Evolutionary conservation across 148 eudicot genomes (phyloP).

Genomic region (Oxyria digyna): DNA sequence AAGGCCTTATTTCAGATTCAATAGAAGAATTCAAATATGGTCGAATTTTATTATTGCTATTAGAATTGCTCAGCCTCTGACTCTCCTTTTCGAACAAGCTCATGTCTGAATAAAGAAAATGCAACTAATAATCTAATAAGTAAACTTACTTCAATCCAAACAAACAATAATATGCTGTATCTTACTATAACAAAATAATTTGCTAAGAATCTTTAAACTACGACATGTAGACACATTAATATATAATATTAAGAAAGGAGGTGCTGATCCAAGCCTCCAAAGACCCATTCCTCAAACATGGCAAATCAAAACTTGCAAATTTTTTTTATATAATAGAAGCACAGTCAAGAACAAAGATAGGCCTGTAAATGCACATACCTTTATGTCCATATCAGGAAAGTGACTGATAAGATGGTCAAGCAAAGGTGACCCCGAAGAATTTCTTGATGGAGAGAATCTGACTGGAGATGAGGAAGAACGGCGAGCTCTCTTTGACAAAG

Average conservation of each 20-base stretch:
- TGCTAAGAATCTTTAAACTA: not conserved
- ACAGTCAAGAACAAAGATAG: not conserved
- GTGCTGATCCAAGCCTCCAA: not conserved
- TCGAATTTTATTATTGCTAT: not conserved
- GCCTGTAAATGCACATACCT: not conserved
- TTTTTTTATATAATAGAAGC: not conserved
- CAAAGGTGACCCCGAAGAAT: not conserved
- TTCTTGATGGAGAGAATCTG: conserved; percentile 17
- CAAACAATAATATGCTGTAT: not conserved
- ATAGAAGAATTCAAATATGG: not conserved
- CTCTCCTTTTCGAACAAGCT: not conserved
- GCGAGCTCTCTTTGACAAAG: conserved; percentile 40
- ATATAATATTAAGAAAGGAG: not conserved
- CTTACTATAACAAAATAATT: not conserved
- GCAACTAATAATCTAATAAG: not conserved
- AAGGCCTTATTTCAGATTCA: not conserved
- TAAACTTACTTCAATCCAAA: not conserved
- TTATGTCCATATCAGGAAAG: conserved; percentile 5
- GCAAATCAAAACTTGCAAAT: not conserved
- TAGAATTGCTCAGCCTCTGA: not conserved
- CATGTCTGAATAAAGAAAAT: not conserved
- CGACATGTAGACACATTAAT: not conserved
- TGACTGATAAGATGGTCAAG: conserved; percentile 20
- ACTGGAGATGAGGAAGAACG: conserved; percentile 47
- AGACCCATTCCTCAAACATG: not conserved